phyloP scores from a whole-genome alignment of 805 yeast genomes.

The Saccharomycopsis selenospora region DNA sequence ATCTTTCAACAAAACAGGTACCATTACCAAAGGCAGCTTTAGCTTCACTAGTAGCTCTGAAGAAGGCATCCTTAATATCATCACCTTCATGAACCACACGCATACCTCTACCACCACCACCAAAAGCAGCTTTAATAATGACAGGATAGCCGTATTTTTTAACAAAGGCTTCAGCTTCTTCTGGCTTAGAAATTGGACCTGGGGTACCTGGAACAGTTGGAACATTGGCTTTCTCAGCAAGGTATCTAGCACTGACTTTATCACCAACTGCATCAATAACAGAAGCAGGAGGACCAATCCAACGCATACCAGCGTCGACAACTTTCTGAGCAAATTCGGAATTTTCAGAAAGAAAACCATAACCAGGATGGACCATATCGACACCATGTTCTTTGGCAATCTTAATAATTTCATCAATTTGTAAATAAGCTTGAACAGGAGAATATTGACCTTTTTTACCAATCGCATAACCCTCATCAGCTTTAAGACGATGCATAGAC shows the following conservation, averaged over 20 bases:
- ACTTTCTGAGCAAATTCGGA: constrained; percentile 91
- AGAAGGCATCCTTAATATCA: constrained; percentile 82
- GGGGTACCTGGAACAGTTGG: constrained; percentile 98
- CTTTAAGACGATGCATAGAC: constrained; percentile 90
- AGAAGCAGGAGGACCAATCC: constrained; percentile 89
- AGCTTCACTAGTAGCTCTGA: constrained; percentile 92
- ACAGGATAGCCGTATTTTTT: constrained; percentile 87
- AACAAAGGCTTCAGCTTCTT: constrained; percentile 76
- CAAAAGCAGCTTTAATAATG: constrained; percentile 96
- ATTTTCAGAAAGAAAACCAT: constrained; percentile 86
- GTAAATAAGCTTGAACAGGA: constrained; percentile 94
- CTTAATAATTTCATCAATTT: constrained; percentile 86
- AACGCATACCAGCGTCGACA: constrained; percentile 80
- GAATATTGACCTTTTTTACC: constrained; percentile 85
- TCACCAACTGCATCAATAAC: constrained; percentile 96
- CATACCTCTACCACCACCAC: constrained; percentile 99
- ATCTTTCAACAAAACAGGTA: constrained; percentile 95
- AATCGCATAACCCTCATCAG: constrained; percentile 88
- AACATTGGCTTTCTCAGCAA: constrained; percentile 75
- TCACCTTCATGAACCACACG: constrained; percentile 98
- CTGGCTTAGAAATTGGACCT: constrained; percentile 81
- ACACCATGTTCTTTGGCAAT: constrained; percentile 76
- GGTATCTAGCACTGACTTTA: constrained; percentile 86
- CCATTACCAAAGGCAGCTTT: constrained; percentile 96
- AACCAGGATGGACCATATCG: constrained; percentile 89